phyloP scores from a whole-genome alignment of 2,329 filamentous ascomycete genomes.

The Aspergillus melleus region DNA sequence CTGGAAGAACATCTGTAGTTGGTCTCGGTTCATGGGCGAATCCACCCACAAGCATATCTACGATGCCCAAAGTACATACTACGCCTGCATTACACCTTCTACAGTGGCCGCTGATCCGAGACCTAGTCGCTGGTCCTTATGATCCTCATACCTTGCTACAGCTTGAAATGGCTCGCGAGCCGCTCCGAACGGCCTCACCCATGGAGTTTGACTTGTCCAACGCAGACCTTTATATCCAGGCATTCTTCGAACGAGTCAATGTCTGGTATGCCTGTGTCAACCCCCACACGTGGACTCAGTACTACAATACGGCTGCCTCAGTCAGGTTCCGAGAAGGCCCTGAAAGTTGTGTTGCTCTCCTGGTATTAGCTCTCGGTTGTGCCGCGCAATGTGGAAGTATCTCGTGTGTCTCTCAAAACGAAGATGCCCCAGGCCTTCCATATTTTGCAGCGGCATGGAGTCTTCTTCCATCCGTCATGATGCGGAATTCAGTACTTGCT shows the following conservation, averaged over 20 bases:
- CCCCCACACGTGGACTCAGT: conserved; percentile 74
- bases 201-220: conserved; percentile 72
- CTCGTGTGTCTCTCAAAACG: conserved; percentile 65
- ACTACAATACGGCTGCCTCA: conserved; percentile 73
- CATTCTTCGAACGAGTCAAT: conserved; percentile 79
- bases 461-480: conserved; percentile 75
- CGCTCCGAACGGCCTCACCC: conserved; percentile 60
- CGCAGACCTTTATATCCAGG: conserved; percentile 71
- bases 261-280: conserved; percentile 86
- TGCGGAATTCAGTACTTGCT: conserved; percentile 72
- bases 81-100: conserved; percentile 69
- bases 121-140: conserved; percentile 73
- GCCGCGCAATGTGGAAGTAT: conserved; percentile 76
- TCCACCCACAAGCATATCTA: conserved; percentile 68
- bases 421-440: conserved; percentile 72
- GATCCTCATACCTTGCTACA: conserved; percentile 80
- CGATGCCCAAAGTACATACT: conserved; percentile 82
- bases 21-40: conserved; percentile 73
- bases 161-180: conserved; percentile 75
- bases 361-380: conserved; percentile 75
- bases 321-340: conserved; percentile 76
- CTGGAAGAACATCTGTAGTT: conserved; percentile 53
- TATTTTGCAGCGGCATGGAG: conserved; percentile 82
- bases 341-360: conserved; percentile 77
- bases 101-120: conserved; percentile 75